These are phyloP conservation scores for Parathielavia appendiculata DNA, from an alignment of 495 filamentous ascomycete species.

Conservation along the genomic window DNA sequence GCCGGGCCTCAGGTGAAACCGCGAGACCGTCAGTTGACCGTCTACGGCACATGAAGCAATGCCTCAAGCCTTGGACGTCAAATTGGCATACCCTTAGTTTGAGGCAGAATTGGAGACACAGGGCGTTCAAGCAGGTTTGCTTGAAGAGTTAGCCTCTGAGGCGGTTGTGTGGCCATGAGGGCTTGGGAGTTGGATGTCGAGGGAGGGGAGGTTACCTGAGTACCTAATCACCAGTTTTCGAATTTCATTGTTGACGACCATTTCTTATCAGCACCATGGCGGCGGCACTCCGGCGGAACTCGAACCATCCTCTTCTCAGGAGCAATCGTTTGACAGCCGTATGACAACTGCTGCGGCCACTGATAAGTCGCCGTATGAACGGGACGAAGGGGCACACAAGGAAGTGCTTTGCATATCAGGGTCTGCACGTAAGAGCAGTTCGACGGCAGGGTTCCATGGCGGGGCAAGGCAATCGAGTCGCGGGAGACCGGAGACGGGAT, in stretches of 20 bases:
- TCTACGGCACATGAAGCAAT: conserved; percentile 3
- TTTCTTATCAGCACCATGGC: not conserved
- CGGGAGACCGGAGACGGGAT: no score
- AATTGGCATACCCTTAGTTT: not conserved
- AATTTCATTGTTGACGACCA: not conserved
- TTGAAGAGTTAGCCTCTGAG: not conserved
- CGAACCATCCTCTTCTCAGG: not conserved
- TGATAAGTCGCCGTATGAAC: conserved; percentile 1
- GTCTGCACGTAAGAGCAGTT: conserved; percentile 4
- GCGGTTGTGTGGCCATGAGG: not conserved
- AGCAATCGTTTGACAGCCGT: not conserved
- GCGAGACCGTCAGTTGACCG: conserved; percentile 11
- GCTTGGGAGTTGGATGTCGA: not conserved
- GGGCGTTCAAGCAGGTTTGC: not conserved
- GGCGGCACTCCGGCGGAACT: conserved; percentile 3
- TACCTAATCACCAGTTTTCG: not conserved
- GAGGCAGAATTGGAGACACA: not conserved
- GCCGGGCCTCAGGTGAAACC: conserved; percentile 3
- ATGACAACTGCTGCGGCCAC: not conserved
- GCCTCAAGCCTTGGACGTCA: not conserved
- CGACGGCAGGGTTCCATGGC: not conserved
- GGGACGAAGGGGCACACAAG: not conserved
- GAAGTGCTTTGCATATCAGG: conserved; percentile 6
- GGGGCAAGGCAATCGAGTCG: not conserved
- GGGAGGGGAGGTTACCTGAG: not conserved